Percentiles rank a stretch among this genome's conserved stretches.
Conservation (phyloP, 129 eudicot species). For the Artemisia annua region DNA sequence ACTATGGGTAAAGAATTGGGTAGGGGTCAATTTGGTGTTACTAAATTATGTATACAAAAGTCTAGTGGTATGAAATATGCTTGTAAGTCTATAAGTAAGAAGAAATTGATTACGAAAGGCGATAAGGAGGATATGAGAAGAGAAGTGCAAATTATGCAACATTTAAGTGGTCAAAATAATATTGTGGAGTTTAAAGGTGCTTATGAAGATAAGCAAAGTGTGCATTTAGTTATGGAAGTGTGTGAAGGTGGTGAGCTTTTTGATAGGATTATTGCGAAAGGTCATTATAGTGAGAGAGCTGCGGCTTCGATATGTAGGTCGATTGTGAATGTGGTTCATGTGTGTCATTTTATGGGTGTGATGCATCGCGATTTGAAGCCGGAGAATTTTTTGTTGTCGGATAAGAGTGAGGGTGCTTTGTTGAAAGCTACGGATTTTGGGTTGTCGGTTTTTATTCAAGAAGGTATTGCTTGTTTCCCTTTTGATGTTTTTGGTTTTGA, state of each 20-base stretch:
- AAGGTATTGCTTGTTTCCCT: constrained; percentile 46
- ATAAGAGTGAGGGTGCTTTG: constrained; percentile 56
- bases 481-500: neutral
- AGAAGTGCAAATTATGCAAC: constrained; percentile 93
- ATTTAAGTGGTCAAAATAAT: constrained; percentile 86
- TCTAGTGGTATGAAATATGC: constrained; percentile 56
- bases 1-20: constrained; percentile 68
- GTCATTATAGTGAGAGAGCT: constrained; percentile 87
- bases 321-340: constrained; percentile 89
- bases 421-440: constrained; percentile 90
- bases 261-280: constrained; percentile 82
- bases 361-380: constrained; percentile 96
- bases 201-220: constrained; percentile 72
- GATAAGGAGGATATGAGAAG: constrained; percentile 94
- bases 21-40: constrained; percentile 90
- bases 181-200: constrained; percentile 90
- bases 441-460: constrained; percentile 81
- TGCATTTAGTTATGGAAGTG: constrained; percentile 91
- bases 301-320: constrained; percentile 81
- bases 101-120: constrained; percentile 68
- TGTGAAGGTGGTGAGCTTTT: constrained; percentile 97
- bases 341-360: constrained; percentile 95
- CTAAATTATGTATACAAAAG: constrained; percentile 62
- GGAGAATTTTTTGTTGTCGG: constrained; percentile 83
- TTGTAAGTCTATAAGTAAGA: constrained; percentile 85